Base-by-base conservation (phyloP, 352 stramenopile genomes). In the Phytophthora tubulina region DNA sequence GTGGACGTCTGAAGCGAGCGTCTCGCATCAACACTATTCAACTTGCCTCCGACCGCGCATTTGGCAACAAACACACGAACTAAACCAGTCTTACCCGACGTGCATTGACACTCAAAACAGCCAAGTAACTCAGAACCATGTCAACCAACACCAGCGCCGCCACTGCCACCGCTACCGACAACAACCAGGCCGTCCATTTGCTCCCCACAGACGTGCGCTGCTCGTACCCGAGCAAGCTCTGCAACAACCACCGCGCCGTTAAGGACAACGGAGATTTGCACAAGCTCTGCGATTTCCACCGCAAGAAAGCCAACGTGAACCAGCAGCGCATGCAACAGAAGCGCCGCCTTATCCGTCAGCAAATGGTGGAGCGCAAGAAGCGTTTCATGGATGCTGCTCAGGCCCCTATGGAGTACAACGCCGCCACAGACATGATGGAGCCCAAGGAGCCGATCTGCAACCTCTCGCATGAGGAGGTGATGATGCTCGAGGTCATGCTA, bases 221-320 rank as follows among this genome's bases (percentile, higher is more conserved):
- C 50, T 81, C 82, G 32, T 94, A 94, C 65, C 84, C 82, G 17
- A 91, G 84, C 74, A 90, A 89, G 54, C 73, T 78, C 32, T 94
- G 87, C 78, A 81, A 85, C 54, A 89, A 83, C 67, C 59, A 76
- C 41, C 87, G 87, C 3, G 86, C 78, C 9, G 69, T 92, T 21
- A 95, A 95, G 63, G 79, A 89, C 61, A 88, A 92, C 61, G 87
- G 87, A 0, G 80, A 89, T 30, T 59, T 92, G 31, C 87, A 95
- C 70, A 90, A 86, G 48, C 82, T 95, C 49, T 95, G 87, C 68
- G 83, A 92, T 39, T 83, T 82, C 38, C 86, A 94, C 60, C 85
- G 86, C 32, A 78, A 79, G 53, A 85, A 84, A 30, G 86, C 86
- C 67, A 94, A 94, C 64, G 78, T 88, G 58, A 88, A 89, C 60